Conservation (phyloP, 1,284 basidiomycete species). For the Gastroboletus turbinatus region DNA sequence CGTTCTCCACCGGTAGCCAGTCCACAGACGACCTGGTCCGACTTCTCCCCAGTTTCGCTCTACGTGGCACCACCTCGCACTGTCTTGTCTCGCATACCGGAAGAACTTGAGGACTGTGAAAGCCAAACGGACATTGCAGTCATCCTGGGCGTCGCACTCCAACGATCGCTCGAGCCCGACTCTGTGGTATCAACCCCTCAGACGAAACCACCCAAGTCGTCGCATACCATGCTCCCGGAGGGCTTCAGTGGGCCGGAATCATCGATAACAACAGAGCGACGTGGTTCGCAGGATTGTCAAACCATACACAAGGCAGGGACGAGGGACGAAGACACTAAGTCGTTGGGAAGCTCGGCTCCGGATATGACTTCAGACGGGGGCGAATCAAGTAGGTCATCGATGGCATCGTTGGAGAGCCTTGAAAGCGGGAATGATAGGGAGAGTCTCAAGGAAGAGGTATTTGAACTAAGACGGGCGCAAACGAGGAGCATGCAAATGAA, state of each 20-base stretch:
- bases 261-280: neutral
- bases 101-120: constrained; percentile 29
- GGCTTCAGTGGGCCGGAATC: neutral
- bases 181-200: neutral
- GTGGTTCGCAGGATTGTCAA: neutral
- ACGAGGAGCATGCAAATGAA: constrained; percentile 50
- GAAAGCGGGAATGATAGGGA: constrained; percentile 18
- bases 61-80: constrained; percentile 25
- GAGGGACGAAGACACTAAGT: constrained; percentile 24
- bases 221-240: neutral
- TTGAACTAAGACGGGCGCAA: constrained; percentile 45
- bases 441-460: constrained; percentile 35
- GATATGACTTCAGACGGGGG: constrained; percentile 29
- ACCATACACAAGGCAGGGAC: neutral
- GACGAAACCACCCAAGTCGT: neutral
- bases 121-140: constrained; percentile 17
- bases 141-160: constrained; percentile 14
- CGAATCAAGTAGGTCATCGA: constrained; percentile 27
- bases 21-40: constrained; percentile 34
- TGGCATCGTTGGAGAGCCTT: constrained; percentile 27
- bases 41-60: constrained; percentile 23
- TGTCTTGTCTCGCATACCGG: constrained; percentile 29
- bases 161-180: constrained; percentile 8
- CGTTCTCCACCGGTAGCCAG: neutral
- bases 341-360: constrained; percentile 25